phyloP scores from a whole-genome alignment of 164 flowering plant species.

The Tetracentron sinense region DNA sequence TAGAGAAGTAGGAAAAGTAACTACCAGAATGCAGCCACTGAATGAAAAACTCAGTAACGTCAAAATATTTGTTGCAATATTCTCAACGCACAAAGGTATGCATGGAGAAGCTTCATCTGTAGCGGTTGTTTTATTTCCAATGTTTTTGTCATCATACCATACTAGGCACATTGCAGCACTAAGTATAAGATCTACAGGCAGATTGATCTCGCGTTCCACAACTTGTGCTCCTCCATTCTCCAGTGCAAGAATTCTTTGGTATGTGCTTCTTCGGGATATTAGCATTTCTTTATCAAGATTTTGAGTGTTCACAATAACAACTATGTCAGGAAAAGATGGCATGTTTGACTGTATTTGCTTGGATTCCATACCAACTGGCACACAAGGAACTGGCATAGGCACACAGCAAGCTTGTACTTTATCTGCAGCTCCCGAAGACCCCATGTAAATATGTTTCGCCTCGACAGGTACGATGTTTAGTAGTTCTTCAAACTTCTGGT shows the following conservation, averaged over 20 bases:
- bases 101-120: slow-evolving; percentile 51
- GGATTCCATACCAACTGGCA: slow-evolving; percentile 15
- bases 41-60: slow-evolving; percentile 78
- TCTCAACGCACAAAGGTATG: slow-evolving; percentile 57
- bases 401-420: slow-evolving; percentile 19
- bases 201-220: slow-evolving; percentile 73
- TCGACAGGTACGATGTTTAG: slow-evolving; percentile 37
- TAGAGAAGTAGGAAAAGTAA: not conserved
- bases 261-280: slow-evolving; percentile 80
- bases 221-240: slow-evolving; percentile 84
- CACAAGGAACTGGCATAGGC: slow-evolving; percentile 24
- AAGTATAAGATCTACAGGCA: slow-evolving; percentile 79
- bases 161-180: slow-evolving; percentile 67
- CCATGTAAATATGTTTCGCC: slow-evolving; percentile 16
- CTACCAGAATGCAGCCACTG: slow-evolving; percentile 86
- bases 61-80: slow-evolving; percentile 72
- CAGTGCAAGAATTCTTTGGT: slow-evolving; percentile 74
- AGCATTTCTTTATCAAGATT: slow-evolving; percentile 71
- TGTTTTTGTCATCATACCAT: slow-evolving; percentile 74
- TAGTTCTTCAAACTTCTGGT: slow-evolving; percentile 35
- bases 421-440: slow-evolving; percentile 21
- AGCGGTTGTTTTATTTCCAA: slow-evolving; percentile 43
- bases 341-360: slow-evolving; percentile 19
- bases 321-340: slow-evolving; percentile 32
- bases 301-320: slow-evolving; percentile 74